Evolutionary conservation across 2,329 filamentous ascomycete species (phyloP).

Genomic region (Fusarium nurragi): DNA sequence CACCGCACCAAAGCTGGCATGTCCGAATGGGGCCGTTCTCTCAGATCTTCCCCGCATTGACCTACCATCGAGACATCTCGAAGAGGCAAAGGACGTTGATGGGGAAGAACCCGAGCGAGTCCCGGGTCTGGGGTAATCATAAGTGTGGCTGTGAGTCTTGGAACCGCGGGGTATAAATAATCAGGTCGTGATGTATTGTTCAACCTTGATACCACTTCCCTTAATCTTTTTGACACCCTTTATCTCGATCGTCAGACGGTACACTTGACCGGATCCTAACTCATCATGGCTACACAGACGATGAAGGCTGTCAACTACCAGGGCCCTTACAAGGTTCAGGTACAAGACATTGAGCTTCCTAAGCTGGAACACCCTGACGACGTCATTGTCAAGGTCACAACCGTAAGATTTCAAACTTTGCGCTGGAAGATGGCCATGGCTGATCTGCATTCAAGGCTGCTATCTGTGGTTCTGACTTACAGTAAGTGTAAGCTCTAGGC

Average conservation of each 20-base stretch:
- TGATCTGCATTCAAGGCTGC: conserved; percentile 48
- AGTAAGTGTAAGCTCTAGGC: conserved; percentile 45
- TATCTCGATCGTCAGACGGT: neutral
- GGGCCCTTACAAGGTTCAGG: conserved; percentile 69
- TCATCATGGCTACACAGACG: conserved; percentile 40
- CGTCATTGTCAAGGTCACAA: conserved; percentile 72
- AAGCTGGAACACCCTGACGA: conserved; percentile 71
- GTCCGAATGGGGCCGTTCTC: neutral
- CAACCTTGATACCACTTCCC: neutral
- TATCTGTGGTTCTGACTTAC: conserved; percentile 64
- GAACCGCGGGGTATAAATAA: conserved; percentile 27
- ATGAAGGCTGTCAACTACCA: conserved; percentile 74
- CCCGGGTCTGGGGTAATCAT: conserved; percentile 6
- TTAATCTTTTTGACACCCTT: neutral
- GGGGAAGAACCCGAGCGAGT: conserved; percentile 21
- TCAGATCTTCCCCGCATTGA: conserved; percentile 24
- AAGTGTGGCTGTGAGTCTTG: conserved; percentile 10
- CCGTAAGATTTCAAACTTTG: conserved; percentile 52
- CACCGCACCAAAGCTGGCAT: neutral
- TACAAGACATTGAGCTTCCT: conserved; percentile 67
- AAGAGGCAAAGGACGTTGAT: conserved; percentile 20
- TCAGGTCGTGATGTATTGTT: neutral
- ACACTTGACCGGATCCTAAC: neutral
- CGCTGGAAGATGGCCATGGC: neutral
- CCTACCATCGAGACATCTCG: conserved; percentile 21